phyloP scores from a whole-genome alignment of 768 basidiomycete species.

The Botryobasidium botryosum region DNA sequence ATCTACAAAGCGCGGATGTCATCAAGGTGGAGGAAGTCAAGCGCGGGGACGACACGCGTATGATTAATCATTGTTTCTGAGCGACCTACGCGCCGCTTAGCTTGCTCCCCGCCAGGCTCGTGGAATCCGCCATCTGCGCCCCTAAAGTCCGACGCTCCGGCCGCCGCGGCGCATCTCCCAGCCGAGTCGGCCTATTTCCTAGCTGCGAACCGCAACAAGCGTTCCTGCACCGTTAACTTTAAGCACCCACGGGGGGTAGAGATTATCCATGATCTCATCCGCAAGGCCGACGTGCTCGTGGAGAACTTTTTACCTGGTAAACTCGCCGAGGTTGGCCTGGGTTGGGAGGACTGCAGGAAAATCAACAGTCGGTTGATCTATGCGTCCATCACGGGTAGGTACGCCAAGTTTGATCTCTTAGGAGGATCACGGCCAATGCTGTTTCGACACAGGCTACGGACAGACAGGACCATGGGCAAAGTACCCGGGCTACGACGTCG shows the following conservation, averaged over 20 bases:
- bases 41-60: constrained; percentile 81
- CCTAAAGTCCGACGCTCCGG: constrained; percentile 26
- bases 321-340: constrained; percentile 66
- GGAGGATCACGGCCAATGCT: not conserved
- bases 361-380: constrained; percentile 75
- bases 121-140: constrained; percentile 28
- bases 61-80: constrained; percentile 10
- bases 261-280: constrained; percentile 53
- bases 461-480: constrained; percentile 80
- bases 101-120: constrained; percentile 14
- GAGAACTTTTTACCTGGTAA: constrained; percentile 84
- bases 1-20: constrained; percentile 73
- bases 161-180: constrained; percentile 45
- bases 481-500: constrained; percentile 77
- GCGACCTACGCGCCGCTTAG: not conserved
- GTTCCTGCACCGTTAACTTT: constrained; percentile 79
- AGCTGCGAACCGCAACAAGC: constrained; percentile 74
- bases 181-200: constrained; percentile 91
- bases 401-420: not conserved
- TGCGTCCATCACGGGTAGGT: constrained; percentile 69
- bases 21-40: constrained; percentile 75
- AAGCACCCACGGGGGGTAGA: constrained; percentile 61
- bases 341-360: constrained; percentile 62
- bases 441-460: constrained; percentile 38
- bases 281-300: constrained; percentile 66